A percentile compares a stretch with the other conserved stretches of the same genome.
These are phyloP conservation scores for Hyphodiscus hymeniophilus DNA, from an alignment of 495 filamentous ascomycete species.

Conservation along the genomic window DNA sequence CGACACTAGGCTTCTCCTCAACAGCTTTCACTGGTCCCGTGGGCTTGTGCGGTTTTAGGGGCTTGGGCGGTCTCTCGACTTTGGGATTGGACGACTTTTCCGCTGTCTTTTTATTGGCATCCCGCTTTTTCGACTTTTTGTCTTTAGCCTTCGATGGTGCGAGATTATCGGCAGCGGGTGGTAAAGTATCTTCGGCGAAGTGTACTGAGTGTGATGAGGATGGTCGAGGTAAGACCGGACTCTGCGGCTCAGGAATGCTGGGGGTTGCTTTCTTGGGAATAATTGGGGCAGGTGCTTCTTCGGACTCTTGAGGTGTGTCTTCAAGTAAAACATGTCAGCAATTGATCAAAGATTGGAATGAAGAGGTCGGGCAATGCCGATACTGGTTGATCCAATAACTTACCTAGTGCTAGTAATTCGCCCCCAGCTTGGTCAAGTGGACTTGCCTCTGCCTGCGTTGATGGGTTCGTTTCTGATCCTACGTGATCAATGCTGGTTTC, in stretches of 20 bases:
- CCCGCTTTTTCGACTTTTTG: constrained; percentile 20
- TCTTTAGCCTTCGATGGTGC: constrained; percentile 4
- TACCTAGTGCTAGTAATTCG: too few species aligned
- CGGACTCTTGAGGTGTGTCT: neutral
- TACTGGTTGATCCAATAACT: too few species aligned
- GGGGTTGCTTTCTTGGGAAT: too few species aligned
- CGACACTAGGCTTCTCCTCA: neutral
- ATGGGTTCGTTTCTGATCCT: too few species aligned
- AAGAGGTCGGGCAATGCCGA: too few species aligned
- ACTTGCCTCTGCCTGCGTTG: too few species aligned
- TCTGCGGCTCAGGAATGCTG: too few species aligned
- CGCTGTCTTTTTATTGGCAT: constrained; percentile 11
- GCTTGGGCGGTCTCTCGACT: neutral
- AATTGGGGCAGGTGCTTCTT: neutral
- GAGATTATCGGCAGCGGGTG: constrained; percentile 1
- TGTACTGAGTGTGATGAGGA: constrained; percentile 1
- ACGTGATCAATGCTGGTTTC: too few species aligned
- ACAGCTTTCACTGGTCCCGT: neutral
- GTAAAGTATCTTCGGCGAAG: constrained; percentile 7
- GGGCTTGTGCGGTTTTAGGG: neutral
- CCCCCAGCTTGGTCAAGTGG: too few species aligned
- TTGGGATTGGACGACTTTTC: neutral
- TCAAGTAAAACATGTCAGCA: neutral
- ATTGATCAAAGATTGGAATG: too few species aligned
- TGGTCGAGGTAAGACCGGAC: too few species aligned